A percentile compares a stretch with the other conserved stretches of the same genome.
phyloP scores from a whole-genome alignment of 257 asterid genomes.

The Eustoma russellianum region DNA sequence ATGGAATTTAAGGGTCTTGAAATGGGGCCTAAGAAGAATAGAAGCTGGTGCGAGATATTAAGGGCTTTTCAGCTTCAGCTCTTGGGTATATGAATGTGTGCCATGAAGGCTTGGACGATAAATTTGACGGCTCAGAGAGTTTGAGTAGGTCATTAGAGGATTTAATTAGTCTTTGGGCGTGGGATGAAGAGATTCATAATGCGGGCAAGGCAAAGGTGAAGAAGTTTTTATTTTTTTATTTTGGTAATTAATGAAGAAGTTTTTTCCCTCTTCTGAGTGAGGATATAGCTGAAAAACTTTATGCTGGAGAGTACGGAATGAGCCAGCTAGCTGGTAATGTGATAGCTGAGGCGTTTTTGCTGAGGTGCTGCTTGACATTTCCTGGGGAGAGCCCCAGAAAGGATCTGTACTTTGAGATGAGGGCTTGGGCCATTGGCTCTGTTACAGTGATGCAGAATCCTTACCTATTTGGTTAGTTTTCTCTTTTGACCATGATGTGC shows the following conservation, averaged over 20 bases:
- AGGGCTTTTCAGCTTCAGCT: constrained; percentile 39
- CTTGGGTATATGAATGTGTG: constrained; percentile 43
- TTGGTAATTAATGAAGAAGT: too few species aligned
- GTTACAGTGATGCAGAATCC: constrained; percentile 37
- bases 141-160: constrained; percentile 36
- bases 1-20: constrained; percentile 26
- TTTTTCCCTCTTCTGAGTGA: constrained; percentile 51
- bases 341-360: constrained; percentile 43
- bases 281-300: constrained; percentile 18
- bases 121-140: constrained; percentile 21
- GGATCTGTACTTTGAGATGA: constrained; percentile 36
- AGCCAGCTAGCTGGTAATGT: constrained; percentile 49
- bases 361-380: constrained; percentile 48
- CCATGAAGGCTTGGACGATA: constrained; percentile 27
- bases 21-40: constrained; percentile 40
- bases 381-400: constrained; percentile 31
- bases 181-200: constrained; percentile 15
- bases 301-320: constrained; percentile 29
- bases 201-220: constrained; percentile 18
- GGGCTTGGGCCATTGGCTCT: constrained; percentile 51
- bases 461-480: constrained; percentile 45
- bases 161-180: constrained; percentile 45
- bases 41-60: constrained; percentile 35
- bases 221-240: too few species aligned
- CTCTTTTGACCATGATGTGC: background rate